A percentile compares a stretch with the other conserved stretches of the same genome.
phyloP scores from a whole-genome alignment of 495 filamentous ascomycete genomes.

The Penicillium soppii region DNA sequence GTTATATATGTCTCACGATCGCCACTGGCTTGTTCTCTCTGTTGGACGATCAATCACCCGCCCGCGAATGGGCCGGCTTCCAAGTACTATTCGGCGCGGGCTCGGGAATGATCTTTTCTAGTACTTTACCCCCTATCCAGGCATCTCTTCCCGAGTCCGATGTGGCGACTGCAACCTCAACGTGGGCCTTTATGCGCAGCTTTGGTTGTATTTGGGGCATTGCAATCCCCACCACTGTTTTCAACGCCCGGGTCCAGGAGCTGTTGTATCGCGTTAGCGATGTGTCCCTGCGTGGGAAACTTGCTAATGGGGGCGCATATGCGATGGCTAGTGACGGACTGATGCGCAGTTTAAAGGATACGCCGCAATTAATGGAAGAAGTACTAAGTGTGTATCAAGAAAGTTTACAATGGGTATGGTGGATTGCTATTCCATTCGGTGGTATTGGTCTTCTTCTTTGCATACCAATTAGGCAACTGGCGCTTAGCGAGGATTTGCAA shows the following conservation, averaged over 20 bases:
- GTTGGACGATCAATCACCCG: slow-evolving; percentile 19
- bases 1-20: slow-evolving; percentile 37
- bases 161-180: slow-evolving; percentile 38
- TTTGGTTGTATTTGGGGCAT: slow-evolving; percentile 54
- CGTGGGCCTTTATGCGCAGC: slow-evolving; percentile 47
- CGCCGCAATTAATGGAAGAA: background rate
- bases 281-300: background rate
- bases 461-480: background rate
- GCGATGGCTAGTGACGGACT: slow-evolving; percentile 6
- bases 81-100: slow-evolving; percentile 35
- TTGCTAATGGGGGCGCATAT: slow-evolving; percentile 8
- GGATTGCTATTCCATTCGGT: slow-evolving; percentile 3
- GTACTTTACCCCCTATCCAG: slow-evolving; percentile 39
- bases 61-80: slow-evolving; percentile 26
- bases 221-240: slow-evolving; percentile 49
- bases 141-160: slow-evolving; percentile 39
- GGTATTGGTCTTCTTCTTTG: slow-evolving; percentile 1
- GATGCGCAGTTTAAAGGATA: background rate
- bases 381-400: slow-evolving; percentile 4
- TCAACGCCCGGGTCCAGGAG: slow-evolving; percentile 30
- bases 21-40: slow-evolving; percentile 41
- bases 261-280: slow-evolving; percentile 5
- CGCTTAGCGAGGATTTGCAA: background rate
- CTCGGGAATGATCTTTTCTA: slow-evolving; percentile 27
- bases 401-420: slow-evolving; percentile 5